phyloP scores from a whole-genome alignment of 176 grass and related monocot genomes.

The Triticum turgidum region DNA sequence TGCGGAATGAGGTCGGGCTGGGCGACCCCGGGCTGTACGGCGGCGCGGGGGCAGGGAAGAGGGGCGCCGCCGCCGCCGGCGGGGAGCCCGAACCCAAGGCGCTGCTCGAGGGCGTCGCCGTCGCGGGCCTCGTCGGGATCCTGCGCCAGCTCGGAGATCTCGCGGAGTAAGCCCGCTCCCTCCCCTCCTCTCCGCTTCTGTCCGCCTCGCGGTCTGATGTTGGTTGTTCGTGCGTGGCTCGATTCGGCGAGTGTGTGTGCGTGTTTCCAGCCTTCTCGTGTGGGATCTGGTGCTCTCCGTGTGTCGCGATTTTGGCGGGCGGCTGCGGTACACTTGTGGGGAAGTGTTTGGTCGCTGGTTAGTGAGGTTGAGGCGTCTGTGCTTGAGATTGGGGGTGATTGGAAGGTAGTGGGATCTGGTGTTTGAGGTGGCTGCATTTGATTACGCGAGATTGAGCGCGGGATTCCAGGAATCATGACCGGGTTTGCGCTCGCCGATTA shows the following conservation, averaged over 20 bases:
- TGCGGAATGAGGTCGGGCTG: conserved; percentile 89
- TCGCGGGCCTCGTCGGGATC: conserved; percentile 95
- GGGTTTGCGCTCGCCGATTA: not conserved
- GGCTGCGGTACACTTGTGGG: not conserved
- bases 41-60: conserved; percentile 11
- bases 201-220: not conserved
- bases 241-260: not conserved
- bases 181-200: not conserved
- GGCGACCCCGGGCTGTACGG: conserved; percentile 77
- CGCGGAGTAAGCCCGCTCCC: conserved; percentile 58
- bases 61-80: not conserved
- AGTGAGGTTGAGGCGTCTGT: not conserved
- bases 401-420: conserved; percentile 32
- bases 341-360: not conserved
- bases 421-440: not conserved
- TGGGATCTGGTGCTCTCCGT: conserved; percentile 17
- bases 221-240: not conserved
- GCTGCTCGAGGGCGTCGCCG: conserved; percentile 88
- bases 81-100: conserved; percentile 81
- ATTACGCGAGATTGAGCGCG: not conserved
- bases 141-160: conserved; percentile 98
- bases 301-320: not conserved
- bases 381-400: not conserved
- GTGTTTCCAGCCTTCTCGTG: not conserved
- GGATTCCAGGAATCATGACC: not conserved